These are phyloP conservation scores for Punica granatum DNA, from an alignment of 345 rosid species.

Conservation along the genomic window DNA sequence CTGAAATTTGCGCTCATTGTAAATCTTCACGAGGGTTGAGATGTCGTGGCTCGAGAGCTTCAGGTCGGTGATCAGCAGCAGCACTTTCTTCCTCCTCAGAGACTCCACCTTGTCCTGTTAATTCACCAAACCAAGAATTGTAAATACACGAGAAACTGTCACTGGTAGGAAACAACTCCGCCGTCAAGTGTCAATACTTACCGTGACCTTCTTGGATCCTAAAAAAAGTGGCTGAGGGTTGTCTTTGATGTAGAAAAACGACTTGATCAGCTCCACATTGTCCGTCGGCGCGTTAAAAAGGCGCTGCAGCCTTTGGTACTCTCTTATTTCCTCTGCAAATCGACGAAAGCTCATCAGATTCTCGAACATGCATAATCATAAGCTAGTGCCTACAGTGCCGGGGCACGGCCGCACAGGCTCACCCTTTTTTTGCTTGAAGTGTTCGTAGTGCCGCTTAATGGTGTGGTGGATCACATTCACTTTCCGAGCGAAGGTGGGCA, in stretches of 20 bases:
- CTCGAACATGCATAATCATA: too few species aligned
- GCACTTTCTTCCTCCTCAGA: conserved; percentile 20
- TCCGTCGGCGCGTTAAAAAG: conserved; percentile 24
- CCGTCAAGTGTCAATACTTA: too few species aligned
- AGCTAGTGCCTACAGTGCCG: too few species aligned
- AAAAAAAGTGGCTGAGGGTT: conserved; percentile 30
- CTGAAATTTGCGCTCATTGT: conserved; percentile 13
- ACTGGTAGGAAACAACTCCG: too few species aligned
- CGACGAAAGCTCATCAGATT: background rate
- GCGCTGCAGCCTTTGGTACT: conserved; percentile 22
- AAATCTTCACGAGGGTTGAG: conserved; percentile 16
- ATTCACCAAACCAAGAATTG: background rate
- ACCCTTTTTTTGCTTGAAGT: conserved; percentile 16
- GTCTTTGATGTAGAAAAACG: conserved; percentile 30
- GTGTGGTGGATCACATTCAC: conserved; percentile 11
- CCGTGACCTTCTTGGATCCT: conserved; percentile 31
- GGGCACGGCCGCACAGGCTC: too few species aligned
- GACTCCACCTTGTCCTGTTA: conserved; percentile 20
- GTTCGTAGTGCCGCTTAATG: conserved; percentile 5
- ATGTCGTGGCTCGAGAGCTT: conserved; percentile 18
- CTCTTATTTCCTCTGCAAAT: conserved; percentile 29
- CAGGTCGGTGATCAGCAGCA: conserved; percentile 22
- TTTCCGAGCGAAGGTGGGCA: background rate
- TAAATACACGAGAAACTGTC: background rate
- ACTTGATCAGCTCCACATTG: conserved; percentile 32